Conservation (phyloP, 2,329 filamentous ascomycete species). For the Exophiala bonariae region DNA sequence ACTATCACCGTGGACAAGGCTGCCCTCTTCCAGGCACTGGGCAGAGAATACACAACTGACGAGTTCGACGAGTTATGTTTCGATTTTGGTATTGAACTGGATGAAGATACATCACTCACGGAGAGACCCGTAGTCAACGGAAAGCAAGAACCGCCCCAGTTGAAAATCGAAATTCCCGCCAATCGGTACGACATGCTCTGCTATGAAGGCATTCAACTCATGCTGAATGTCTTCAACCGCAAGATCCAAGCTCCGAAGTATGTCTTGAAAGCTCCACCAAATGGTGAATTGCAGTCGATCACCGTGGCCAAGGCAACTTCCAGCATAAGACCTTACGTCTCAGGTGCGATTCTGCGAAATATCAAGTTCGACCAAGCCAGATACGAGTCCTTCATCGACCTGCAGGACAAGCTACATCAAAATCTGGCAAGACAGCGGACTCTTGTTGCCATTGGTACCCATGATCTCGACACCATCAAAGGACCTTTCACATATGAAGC, state of each 20-base stretch:
- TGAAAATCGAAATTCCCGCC: slow-evolving; percentile 97
- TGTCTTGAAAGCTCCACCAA: slow-evolving; percentile 68
- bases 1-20: slow-evolving; percentile 97
- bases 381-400: slow-evolving; percentile 95
- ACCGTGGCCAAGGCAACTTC: slow-evolving; percentile 75
- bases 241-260: slow-evolving; percentile 77
- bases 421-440: slow-evolving; percentile 92
- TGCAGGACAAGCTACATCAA: slow-evolving; percentile 97
- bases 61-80: slow-evolving; percentile 98
- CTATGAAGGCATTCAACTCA: slow-evolving; percentile 93
- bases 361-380: slow-evolving; percentile 87
- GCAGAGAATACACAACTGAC: slow-evolving; percentile 84
- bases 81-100: slow-evolving; percentile 94
- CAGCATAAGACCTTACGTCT: slow-evolving; percentile 81
- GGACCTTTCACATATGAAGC: slow-evolving; percentile 98
- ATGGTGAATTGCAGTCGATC: slow-evolving; percentile 75
- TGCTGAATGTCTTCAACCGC: slow-evolving; percentile 91
- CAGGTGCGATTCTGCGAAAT: slow-evolving; percentile 84
- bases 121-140: slow-evolving; percentile 73
- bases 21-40: slow-evolving; percentile 88
- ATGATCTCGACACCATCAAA: slow-evolving; percentile 89
- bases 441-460: slow-evolving; percentile 93
- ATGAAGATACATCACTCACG: slow-evolving; percentile 84
- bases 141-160: slow-evolving; percentile 81
- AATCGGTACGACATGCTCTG: slow-evolving; percentile 94